Percentiles rank a stretch among this genome's conserved stretches.
Conservation (phyloP, 345 rosid species). For the Camelina laxa region DNA sequence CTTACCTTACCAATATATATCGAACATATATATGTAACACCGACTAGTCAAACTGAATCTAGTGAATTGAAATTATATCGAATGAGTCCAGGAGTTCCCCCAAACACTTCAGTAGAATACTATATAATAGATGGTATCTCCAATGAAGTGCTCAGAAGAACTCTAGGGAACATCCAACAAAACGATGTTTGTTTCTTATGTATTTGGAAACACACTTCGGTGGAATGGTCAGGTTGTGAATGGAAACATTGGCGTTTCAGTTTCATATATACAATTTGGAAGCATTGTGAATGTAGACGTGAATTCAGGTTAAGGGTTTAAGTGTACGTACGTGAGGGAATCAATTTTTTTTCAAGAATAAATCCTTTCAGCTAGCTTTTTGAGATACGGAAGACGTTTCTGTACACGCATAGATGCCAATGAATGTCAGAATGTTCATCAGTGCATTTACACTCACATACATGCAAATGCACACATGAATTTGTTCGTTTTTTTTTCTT, state of each 20-base stretch:
- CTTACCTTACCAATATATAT: background rate
- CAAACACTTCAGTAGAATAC: constrained; percentile 43
- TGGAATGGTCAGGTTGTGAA: background rate
- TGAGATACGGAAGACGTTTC: background rate
- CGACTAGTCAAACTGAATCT: background rate
- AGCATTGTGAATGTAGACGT: constrained; percentile 39
- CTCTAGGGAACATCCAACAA: constrained; percentile 42
- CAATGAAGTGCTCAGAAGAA: constrained; percentile 41
- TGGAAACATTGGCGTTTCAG: constrained; percentile 7
- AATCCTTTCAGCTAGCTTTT: constrained; percentile 10
- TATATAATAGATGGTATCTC: background rate
- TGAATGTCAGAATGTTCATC: too few species aligned
- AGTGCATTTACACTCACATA: constrained; percentile 3
- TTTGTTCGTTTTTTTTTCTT: too few species aligned
- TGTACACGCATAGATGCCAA: constrained; percentile 9
- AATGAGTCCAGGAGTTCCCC: constrained; percentile 44
- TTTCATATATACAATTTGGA: background rate
- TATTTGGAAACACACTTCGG: constrained; percentile 24
- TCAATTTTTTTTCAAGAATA: background rate
- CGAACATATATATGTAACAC: background rate
- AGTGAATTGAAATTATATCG: background rate
- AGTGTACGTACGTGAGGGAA: constrained; percentile 11
- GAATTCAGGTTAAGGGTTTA: constrained; percentile 31
- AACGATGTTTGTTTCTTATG: background rate
- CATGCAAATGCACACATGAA: constrained; percentile 13